phyloP scores from a whole-genome alignment of 805 yeast genomes.

The Lachancea dasiensis region DNA sequence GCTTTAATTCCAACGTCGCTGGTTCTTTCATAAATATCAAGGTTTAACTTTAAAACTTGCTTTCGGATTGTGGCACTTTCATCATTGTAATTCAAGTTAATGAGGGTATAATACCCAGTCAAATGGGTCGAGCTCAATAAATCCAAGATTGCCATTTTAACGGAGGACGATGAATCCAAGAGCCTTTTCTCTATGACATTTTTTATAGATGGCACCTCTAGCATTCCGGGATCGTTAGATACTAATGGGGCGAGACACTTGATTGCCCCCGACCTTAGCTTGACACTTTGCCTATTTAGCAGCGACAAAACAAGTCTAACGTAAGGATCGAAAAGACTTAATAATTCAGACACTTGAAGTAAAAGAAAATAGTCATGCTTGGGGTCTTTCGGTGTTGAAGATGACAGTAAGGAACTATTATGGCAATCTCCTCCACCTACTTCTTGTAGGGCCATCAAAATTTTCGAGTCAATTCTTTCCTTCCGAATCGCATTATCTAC shows the following conservation, averaged over 20 bases:
- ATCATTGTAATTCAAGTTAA: conserved; percentile 45
- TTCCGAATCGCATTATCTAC: background rate
- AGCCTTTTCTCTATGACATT: conserved; percentile 47
- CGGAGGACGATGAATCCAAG: conserved; percentile 59
- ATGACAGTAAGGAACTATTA: too few relatives aligned
- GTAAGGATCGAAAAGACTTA: conserved; percentile 46
- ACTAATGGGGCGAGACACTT: conserved; percentile 54
- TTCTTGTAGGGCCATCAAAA: background rate
- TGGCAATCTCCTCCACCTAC: background rate
- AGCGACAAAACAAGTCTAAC: conserved; percentile 44
- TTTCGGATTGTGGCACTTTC: conserved; percentile 60
- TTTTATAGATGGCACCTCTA: conserved; percentile 46
- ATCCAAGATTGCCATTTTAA: conserved; percentile 71
- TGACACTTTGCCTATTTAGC: conserved; percentile 44
- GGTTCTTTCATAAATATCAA: conserved; percentile 39
- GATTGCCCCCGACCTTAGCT: conserved; percentile 57
- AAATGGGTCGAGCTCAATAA: conserved; percentile 37
- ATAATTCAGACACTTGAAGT: conserved; percentile 17
- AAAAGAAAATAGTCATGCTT: background rate
- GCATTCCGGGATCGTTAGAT: conserved; percentile 44
- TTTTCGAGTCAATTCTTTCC: background rate
- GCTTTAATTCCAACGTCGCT: conserved; percentile 32
- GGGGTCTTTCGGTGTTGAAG: background rate
- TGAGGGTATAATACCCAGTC: conserved; percentile 41
- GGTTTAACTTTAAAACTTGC: conserved; percentile 50